These are phyloP conservation scores for Opeltia flavorubescens DNA, from an alignment of 495 filamentous ascomycete species.

Conservation along the genomic window DNA sequence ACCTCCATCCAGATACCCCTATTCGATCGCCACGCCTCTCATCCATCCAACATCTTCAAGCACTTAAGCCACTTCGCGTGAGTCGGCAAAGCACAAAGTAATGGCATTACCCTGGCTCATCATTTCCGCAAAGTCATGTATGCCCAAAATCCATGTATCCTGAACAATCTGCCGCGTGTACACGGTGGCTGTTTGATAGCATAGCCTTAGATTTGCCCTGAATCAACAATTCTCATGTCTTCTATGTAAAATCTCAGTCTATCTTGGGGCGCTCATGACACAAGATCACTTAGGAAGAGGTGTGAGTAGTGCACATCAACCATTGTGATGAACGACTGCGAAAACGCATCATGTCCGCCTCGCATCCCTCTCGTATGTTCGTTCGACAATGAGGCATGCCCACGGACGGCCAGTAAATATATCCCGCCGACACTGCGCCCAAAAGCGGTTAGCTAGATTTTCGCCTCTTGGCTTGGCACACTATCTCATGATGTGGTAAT, in stretches of 20 bases:
- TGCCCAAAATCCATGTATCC: conserved; percentile 14
- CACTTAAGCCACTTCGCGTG: conserved; percentile 2
- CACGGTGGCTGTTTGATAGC: neutral
- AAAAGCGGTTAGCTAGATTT: no score
- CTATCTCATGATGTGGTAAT: no score
- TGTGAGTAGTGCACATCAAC: no score
- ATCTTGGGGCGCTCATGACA: no score
- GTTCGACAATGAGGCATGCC: no score
- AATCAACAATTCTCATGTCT: neutral
- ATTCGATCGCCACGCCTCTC: conserved; percentile 7
- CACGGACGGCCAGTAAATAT: no score
- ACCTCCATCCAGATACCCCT: conserved; percentile 9
- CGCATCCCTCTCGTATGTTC: no score
- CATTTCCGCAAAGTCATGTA: conserved; percentile 7
- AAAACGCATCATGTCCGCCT: no score
- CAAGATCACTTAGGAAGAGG: no score
- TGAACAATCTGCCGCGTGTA: neutral
- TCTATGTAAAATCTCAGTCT: neutral
- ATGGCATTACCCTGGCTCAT: neutral
- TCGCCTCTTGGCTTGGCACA: no score
- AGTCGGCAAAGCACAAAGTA: neutral
- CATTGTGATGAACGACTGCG: no score
- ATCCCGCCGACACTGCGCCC: no score
- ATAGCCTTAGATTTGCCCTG: neutral
- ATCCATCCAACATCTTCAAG: conserved; percentile 10